Base-by-base conservation (phyloP, 2,329 filamentous ascomycete genomes). In the Penicillium paneum region DNA sequence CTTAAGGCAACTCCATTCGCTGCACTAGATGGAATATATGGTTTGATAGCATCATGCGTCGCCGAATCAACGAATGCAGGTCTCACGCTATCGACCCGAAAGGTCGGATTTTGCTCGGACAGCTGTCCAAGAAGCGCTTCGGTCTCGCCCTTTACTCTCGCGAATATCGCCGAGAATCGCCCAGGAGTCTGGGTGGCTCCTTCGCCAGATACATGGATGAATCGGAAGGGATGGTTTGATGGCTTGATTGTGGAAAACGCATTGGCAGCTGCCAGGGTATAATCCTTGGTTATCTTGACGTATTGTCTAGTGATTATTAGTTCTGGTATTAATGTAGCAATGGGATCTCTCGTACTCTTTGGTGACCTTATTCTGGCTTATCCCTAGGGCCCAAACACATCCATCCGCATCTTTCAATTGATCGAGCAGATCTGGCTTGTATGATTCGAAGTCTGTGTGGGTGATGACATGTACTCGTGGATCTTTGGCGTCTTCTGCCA, bases 311-410 rank as follows among this genome's bases (percentile, higher is more conserved):
- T 61, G 62, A 64, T 13, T 39, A 32, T 38, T 55, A 41, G 15
- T 66, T 26, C 6, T 2, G 1, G n/a, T 12, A 15, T 13, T 1
- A 3, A 21, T 17, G 2, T 13, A 32, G 7, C 1, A 19, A 12
- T n/a, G 11, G 12, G 1, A 11, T 11, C 1, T 32, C 26, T 13
- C 79, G 56, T 64, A 86, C 80, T 86, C 82, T 56, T 82, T 83
- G 53, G 67, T 67, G 8, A 89, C 86, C 38, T 79, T 73, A 11
- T 70, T 83, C 64, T 85, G 81, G 57, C 81, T 84, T 44, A 86
- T 83, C 0, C 89, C 88, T 67, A 87, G 76, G 0, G 89, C 88
- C 89, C 89, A 92, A 1, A 91, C 85, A 55, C 84, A 88, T 2
- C 85, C 88, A 8, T 80, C 74, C 0, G 88, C 88, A 21, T 83